Percentiles rank a stretch among this genome's conserved stretches.
These are phyloP conservation scores for Harringtonia aguacate DNA, from an alignment of 2,329 filamentous ascomycete genomes.

Conservation along the genomic window DNA sequence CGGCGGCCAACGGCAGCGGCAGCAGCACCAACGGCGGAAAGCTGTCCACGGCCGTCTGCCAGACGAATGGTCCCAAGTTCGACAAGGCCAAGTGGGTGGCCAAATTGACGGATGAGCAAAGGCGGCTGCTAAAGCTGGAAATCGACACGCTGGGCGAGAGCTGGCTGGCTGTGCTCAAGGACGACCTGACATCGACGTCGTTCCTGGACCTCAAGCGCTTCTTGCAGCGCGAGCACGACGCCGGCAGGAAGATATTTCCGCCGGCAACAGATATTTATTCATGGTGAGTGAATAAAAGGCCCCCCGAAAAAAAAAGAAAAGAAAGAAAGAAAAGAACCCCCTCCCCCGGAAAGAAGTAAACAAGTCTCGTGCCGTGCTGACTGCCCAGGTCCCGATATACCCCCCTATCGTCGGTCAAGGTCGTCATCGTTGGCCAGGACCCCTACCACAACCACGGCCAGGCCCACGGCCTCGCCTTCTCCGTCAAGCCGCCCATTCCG, in stretches of 20 bases:
- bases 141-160: constrained; percentile 86
- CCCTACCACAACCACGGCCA: constrained; percentile 95
- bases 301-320: background rate
- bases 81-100: constrained; percentile 87
- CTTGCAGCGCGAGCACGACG: constrained; percentile 63
- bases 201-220: constrained; percentile 87
- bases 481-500: constrained; percentile 76
- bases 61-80: constrained; percentile 44
- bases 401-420: constrained; percentile 78
- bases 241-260: constrained; percentile 73
- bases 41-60: background rate
- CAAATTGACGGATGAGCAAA: constrained; percentile 70
- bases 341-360: too few species aligned
- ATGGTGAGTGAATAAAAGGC: constrained; percentile 53
- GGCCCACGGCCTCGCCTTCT: constrained; percentile 93
- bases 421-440: constrained; percentile 90
- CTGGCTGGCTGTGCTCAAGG: constrained; percentile 83
- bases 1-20: constrained; percentile 5
- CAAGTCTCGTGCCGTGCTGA: too few species aligned
- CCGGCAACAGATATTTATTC: constrained; percentile 85
- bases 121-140: constrained; percentile 71
- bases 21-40: constrained; percentile 13
- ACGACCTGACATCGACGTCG: constrained; percentile 66
- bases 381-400: constrained; percentile 79
- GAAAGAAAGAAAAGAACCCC: background rate